Conservation (phyloP, 306 rosid genomes). For the Aeschynomene evenia region DNA sequence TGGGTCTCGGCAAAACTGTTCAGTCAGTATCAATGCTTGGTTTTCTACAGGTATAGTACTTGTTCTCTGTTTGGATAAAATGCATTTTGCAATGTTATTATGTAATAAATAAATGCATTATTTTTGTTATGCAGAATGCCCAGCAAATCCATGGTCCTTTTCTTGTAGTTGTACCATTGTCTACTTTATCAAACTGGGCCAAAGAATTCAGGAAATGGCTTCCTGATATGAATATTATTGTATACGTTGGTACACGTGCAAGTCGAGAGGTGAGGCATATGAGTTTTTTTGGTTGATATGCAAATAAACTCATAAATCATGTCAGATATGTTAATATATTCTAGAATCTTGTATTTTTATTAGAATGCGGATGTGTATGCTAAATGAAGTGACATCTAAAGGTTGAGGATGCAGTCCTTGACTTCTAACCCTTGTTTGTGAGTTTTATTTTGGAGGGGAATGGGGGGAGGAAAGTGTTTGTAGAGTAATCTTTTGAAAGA, state of each 20-base stretch:
- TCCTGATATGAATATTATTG: conserved; percentile 94
- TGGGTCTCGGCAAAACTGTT: conserved; percentile 99
- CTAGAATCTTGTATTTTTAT: conserved; percentile 1
- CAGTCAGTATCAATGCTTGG: conserved; percentile 99
- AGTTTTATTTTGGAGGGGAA: no score
- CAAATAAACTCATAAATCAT: not conserved
- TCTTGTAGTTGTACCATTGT: conserved; percentile 96
- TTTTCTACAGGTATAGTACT: conserved; percentile 75
- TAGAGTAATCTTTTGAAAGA: no score
- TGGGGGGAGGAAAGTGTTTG: no score
- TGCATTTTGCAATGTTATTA: conserved; percentile 7
- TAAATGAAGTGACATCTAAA: not conserved
- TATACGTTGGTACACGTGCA: conserved; percentile 98
- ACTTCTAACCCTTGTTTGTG: not conserved
- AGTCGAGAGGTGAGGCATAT: conserved; percentile 88
- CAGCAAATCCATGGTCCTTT: conserved; percentile 97
- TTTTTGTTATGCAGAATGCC: conserved; percentile 64
- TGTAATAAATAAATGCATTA: not conserved
- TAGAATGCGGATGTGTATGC: conserved; percentile 1
- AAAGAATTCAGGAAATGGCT: conserved; percentile 99
- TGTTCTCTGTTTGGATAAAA: conserved; percentile 20
- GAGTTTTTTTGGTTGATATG: conserved; percentile 11
- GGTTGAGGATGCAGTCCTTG: not conserved
- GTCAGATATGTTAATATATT: conserved; percentile 1
- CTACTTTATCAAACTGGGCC: conserved; percentile 98